Evolutionary conservation across 139 green algal genomes (phyloP).

Genomic region (Limnomonas spitsbergensis): DNA sequence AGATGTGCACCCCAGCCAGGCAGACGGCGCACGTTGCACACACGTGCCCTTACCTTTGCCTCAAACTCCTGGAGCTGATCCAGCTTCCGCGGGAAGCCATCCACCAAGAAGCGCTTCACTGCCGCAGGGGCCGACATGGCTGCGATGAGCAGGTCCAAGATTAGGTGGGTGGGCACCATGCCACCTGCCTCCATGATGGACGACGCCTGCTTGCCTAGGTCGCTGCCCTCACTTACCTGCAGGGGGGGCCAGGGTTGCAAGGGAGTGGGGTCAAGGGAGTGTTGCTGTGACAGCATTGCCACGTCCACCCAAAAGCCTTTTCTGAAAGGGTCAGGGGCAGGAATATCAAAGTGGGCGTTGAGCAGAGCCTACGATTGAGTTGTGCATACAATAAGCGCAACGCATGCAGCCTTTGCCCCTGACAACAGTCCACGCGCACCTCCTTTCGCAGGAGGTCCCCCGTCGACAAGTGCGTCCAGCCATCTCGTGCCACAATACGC

Average conservation of each 20-base stretch:
- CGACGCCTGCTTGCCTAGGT: conserved; percentile 32
- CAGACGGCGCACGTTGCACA: too few relatives aligned
- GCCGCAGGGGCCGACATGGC: background rate
- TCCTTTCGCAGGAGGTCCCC: conserved; percentile 53
- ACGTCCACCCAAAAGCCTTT: too few relatives aligned
- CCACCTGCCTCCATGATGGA: conserved; percentile 37
- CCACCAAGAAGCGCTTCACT: conserved; percentile 23
- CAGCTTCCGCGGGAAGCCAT: conserved; percentile 80
- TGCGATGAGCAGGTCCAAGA: conserved; percentile 20
- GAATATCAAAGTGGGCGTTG: too few relatives aligned
- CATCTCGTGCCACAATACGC: conserved; percentile 39
- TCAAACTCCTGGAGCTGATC: conserved; percentile 75
- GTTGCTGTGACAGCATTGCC: too few relatives aligned
- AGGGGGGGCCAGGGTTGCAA: conserved; percentile 2
- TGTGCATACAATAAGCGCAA: too few relatives aligned
- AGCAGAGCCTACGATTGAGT: too few relatives aligned
- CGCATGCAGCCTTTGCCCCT: too few relatives aligned
- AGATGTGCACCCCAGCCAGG: too few relatives aligned
- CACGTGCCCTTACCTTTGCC: too few relatives aligned
- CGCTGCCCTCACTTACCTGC: background rate
- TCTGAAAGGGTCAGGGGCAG: too few relatives aligned
- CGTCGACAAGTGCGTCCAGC: conserved; percentile 45
- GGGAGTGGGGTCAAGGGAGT: background rate
- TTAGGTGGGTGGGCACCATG: conserved; percentile 44
- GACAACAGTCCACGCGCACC: conserved; percentile 28